phyloP scores from a whole-genome alignment of 78 protist species.

The Dictyostelium discoideum region dicty_2.7 NC_007090.3:3913001-3913500 shows the following conservation, averaged over 20 bases:
- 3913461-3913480: neutral
- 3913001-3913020: neutral
- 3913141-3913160: neutral
- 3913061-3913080: neutral
- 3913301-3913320: neutral
- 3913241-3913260: constrained; percentile 2
- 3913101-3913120: neutral
- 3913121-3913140: neutral
- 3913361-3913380: constrained; percentile 5
- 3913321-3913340: neutral
- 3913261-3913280: neutral
- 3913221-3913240: constrained; percentile 1
- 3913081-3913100: constrained; percentile 1
- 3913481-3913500: constrained; percentile 11
- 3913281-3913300: neutral
- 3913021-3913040: neutral
- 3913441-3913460: neutral
- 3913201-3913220: neutral
- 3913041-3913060: neutral
- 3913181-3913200: neutral
- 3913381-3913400: constrained; percentile 1
- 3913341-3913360: neutral
- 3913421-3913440: neutral
- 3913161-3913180: neutral
- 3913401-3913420: neutral